Conservation (phyloP, 1,284 basidiomycete genomes). For the Anthracocystis panici-leucophaei region DNA sequence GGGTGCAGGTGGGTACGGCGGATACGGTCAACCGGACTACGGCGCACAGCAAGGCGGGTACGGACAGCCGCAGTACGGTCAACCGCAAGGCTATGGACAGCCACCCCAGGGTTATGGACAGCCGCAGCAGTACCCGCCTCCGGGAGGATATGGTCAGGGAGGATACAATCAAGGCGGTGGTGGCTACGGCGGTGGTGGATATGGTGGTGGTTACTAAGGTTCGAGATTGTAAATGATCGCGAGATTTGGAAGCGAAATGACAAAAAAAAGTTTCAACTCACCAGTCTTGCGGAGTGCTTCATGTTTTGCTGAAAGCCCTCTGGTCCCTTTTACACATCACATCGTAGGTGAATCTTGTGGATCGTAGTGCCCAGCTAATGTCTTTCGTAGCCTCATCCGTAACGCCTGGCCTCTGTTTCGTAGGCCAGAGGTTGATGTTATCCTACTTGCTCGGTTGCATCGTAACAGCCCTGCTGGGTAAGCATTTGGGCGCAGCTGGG, state of each 20-base stretch:
- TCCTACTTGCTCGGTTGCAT: too few relatives aligned
- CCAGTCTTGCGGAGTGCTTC: too few relatives aligned
- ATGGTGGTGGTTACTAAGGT: slow-evolving; percentile 44
- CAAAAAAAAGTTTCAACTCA: too few relatives aligned
- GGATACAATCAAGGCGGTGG: slow-evolving; percentile 14
- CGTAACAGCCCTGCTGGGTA: too few relatives aligned
- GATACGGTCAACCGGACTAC: slow-evolving; percentile 21
- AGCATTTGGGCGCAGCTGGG: too few relatives aligned
- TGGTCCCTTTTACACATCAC: too few relatives aligned
- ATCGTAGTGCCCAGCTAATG: too few relatives aligned
- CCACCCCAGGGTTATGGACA: slow-evolving; percentile 20
- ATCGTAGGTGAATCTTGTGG: too few relatives aligned
- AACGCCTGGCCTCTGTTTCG: too few relatives aligned
- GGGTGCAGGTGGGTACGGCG: slow-evolving; percentile 29
- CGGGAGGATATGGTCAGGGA: slow-evolving; percentile 24
- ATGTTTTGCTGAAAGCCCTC: too few relatives aligned
- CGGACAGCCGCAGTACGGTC: slow-evolving; percentile 15
- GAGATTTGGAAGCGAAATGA: not conserved
- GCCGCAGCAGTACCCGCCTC: slow-evolving; percentile 24
- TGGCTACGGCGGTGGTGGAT: slow-evolving; percentile 28
- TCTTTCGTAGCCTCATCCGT: too few relatives aligned
- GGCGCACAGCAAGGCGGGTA: slow-evolving; percentile 25
- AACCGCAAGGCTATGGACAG: slow-evolving; percentile 14
- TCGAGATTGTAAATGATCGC: not conserved
- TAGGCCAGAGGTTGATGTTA: too few relatives aligned